phyloP scores from a whole-genome alignment of 495 filamentous ascomycete species.

The Chaetomidium leptoderma region DNA sequence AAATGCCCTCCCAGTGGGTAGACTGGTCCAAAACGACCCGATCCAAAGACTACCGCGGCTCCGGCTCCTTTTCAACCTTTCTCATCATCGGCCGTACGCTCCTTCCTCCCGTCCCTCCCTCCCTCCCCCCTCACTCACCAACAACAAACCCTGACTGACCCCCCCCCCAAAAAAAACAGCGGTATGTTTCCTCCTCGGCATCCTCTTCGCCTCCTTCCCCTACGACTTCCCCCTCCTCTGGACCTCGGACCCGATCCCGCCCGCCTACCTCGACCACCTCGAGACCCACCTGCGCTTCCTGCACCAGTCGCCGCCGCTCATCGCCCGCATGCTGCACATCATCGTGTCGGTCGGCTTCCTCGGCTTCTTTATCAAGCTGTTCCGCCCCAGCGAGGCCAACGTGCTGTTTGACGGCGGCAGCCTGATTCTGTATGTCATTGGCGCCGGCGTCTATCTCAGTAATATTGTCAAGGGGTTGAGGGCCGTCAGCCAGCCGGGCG shows the following conservation, averaged over 20 bases:
- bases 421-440: conserved; percentile 86
- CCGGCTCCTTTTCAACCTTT: conserved; percentile 77
- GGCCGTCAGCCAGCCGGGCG: conserved; percentile 51
- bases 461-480: conserved; percentile 94
- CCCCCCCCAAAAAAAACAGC: conserved; percentile 54
- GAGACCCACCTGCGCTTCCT: conserved; percentile 85
- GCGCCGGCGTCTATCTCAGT: conserved; percentile 82
- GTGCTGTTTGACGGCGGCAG: conserved; percentile 93
- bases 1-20: conserved; percentile 38
- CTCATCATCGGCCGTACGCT: conserved; percentile 86
- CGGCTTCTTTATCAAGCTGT: conserved; percentile 90
- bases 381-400: conserved; percentile 85
- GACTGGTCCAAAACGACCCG: conserved; percentile 48
- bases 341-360: conserved; percentile 81
- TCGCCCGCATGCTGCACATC: conserved; percentile 89
- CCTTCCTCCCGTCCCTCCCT: not conserved
- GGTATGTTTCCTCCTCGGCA: conserved; percentile 93
- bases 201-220: conserved; percentile 94
- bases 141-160: conserved; percentile 9
- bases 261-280: conserved; percentile 68
- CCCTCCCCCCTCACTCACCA: not conserved
- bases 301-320: conserved; percentile 80
- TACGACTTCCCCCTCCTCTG: conserved; percentile 98
- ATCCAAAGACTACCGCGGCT: conserved; percentile 48
- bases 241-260: conserved; percentile 60